Percentiles rank a stretch among this genome's conserved stretches.
These are phyloP conservation scores for Chytridiales sp. DNA, from an alignment of 371 early-diverging fungal species.

Conservation along the genomic window DNA sequence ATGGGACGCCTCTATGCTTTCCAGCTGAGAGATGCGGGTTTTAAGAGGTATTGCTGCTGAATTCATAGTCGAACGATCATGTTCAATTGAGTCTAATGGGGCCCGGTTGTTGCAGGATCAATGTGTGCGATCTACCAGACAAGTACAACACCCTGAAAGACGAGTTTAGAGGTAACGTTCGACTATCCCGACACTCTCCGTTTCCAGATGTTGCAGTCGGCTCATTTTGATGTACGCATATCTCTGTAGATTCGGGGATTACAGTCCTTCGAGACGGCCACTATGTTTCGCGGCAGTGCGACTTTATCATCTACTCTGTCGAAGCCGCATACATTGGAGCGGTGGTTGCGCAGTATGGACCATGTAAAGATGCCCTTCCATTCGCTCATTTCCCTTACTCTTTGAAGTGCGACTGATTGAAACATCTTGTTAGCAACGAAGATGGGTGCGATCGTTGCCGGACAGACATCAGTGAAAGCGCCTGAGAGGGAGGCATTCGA, in stretches of 20 bases:
- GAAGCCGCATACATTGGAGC: conserved; percentile 81
- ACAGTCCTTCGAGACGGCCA: conserved; percentile 78
- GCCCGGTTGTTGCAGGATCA: too few relatives aligned
- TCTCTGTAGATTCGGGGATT: conserved; percentile 52
- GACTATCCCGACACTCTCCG: not conserved
- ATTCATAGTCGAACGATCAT: not conserved
- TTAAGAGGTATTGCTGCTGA: conserved; percentile 50
- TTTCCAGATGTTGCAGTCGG: too few relatives aligned
- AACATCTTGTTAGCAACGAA: conserved; percentile 70
- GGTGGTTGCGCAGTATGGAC: conserved; percentile 83
- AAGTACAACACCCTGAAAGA: conserved; percentile 65
- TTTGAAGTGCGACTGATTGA: too few relatives aligned
- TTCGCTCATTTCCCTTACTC: not conserved
- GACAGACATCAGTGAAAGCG: conserved; percentile 88
- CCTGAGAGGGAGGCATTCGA: conserved; percentile 91
- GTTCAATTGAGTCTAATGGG: conserved; percentile 1
- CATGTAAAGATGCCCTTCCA: conserved; percentile 53
- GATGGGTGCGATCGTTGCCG: conserved; percentile 75
- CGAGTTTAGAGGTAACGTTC: conserved; percentile 52
- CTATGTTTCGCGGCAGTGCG: conserved; percentile 77
- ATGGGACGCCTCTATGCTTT: conserved; percentile 92
- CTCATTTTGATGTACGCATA: not conserved
- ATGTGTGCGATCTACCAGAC: conserved; percentile 83
- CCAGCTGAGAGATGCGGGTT: conserved; percentile 74
- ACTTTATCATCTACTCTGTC: conserved; percentile 92